Conservation (phyloP, 2,329 filamentous ascomycete species). For the Venturia carpophila region DNA sequence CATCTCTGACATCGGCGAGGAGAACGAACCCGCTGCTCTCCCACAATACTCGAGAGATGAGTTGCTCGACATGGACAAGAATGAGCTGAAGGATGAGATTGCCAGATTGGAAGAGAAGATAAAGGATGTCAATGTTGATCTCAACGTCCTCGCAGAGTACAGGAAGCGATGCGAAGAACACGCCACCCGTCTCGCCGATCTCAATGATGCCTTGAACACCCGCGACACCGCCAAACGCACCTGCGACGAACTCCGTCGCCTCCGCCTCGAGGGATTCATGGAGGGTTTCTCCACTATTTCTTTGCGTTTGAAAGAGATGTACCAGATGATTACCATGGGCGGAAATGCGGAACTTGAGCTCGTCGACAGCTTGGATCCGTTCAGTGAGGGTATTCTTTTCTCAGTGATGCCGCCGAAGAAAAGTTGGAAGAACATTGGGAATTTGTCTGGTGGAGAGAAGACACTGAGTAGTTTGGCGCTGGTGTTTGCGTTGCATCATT, state of each 20-base stretch:
- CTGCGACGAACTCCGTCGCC: constrained; percentile 81
- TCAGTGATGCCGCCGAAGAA: constrained; percentile 99
- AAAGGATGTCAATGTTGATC: constrained; percentile 78
- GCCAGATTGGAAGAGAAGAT: constrained; percentile 65
- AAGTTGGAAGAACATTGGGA: constrained; percentile 99
- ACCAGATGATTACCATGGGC: constrained; percentile 99
- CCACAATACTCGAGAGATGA: constrained; percentile 72
- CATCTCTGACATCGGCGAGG: constrained; percentile 52
- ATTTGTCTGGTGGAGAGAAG: constrained; percentile 94
- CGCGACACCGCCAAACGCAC: constrained; percentile 87
- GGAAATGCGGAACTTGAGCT: constrained; percentile 96
- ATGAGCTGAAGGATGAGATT: constrained; percentile 55
- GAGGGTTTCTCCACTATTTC: constrained; percentile 93
- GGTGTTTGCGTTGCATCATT: constrained; percentile 97
- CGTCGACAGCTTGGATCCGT: constrained; percentile 91
- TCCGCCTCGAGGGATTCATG: constrained; percentile 96
- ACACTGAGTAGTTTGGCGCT: constrained; percentile 86
- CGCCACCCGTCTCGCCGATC: constrained; percentile 70
- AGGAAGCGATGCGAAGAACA: constrained; percentile 79
- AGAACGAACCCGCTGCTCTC: constrained; percentile 42
- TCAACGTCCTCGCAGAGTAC: constrained; percentile 83
- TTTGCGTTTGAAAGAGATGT: constrained; percentile 95
- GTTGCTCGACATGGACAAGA: constrained; percentile 55
- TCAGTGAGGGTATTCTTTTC: constrained; percentile 94
- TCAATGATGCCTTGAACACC: constrained; percentile 65